Conservation (phyloP, 2,329 filamentous ascomycete species). For the Aspergillus vadensis region DNA sequence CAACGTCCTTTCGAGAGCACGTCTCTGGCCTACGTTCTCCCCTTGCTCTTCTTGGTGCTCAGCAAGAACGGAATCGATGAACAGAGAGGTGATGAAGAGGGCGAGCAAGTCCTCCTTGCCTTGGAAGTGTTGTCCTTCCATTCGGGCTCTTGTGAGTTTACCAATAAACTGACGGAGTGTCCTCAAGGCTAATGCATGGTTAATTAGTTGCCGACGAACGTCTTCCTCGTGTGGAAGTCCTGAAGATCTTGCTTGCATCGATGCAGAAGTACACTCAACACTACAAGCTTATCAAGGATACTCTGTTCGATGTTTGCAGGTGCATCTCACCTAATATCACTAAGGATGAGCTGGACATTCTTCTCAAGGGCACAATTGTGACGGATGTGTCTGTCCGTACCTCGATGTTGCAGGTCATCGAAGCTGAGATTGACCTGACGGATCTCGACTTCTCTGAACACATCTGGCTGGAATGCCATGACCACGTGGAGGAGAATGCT, state of each 20-base stretch:
- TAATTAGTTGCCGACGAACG: constrained; percentile 63
- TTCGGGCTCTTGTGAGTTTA: constrained; percentile 67
- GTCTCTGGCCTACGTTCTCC: constrained; percentile 83
- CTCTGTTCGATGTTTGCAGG: constrained; percentile 80
- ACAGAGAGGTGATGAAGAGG: constrained; percentile 69
- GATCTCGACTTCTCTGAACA: constrained; percentile 84
- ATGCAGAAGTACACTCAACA: constrained; percentile 92
- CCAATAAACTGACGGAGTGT: not conserved
- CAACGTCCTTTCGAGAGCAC: constrained; percentile 91
- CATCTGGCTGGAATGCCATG: constrained; percentile 91
- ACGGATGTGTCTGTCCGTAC: constrained; percentile 78
- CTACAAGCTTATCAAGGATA: constrained; percentile 93
- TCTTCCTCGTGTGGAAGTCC: constrained; percentile 73
- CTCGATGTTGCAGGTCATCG: constrained; percentile 84
- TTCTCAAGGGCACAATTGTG: constrained; percentile 79
- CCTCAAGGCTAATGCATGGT: not conserved
- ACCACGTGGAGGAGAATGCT: constrained; percentile 83
- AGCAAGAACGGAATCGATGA: constrained; percentile 73
- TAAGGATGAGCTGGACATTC: constrained; percentile 68
- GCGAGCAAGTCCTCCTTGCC: constrained; percentile 86
- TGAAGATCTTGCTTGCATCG: constrained; percentile 71
- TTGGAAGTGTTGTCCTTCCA: constrained; percentile 89
- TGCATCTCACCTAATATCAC: constrained; percentile 81
- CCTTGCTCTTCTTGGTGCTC: constrained; percentile 77
- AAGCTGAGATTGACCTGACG: constrained; percentile 86